phyloP scores from a whole-genome alignment of 73 alveolate genomes.

The Tetrahymena malaccensis region DNA sequence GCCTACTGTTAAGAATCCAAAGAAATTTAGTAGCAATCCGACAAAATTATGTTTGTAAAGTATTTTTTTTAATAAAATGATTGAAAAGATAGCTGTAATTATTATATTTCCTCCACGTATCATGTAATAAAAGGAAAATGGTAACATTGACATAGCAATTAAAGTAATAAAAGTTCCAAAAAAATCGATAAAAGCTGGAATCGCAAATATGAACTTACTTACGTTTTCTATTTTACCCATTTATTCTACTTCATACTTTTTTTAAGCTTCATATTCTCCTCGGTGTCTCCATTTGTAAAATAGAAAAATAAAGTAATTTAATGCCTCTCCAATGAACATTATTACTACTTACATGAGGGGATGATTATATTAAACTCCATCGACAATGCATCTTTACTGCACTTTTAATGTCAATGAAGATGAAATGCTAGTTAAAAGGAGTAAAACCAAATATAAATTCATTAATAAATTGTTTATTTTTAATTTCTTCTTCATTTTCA shows the following conservation, averaged over 20 bases:
- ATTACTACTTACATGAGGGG: conserved; percentile 19
- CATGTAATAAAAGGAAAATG: neutral
- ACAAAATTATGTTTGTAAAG: neutral
- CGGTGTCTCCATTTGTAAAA: neutral
- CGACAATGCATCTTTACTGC: neutral
- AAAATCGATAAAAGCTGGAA: conserved; percentile 9
- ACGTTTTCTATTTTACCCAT: neutral
- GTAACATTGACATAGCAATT: conserved; percentile 3
- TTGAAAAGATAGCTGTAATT: conserved; percentile 16
- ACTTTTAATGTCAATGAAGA: neutral
- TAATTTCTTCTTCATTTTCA: neutral
- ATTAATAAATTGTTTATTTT: neutral
- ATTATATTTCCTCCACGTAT: conserved; percentile 19
- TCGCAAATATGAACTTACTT: neutral
- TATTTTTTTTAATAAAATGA: neutral
- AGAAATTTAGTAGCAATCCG: neutral
- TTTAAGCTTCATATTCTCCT: neutral
- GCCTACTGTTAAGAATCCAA: conserved; percentile 22
- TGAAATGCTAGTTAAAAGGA: neutral
- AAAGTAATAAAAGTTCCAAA: neutral
- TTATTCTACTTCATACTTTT: neutral
- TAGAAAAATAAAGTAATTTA: neutral
- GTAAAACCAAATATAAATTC: neutral
- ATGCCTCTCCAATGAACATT: conserved; percentile 21
- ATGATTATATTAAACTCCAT: conserved; percentile 5